These are phyloP conservation scores for Trametes cinnabarina DNA, from an alignment of 768 basidiomycete species.

Conservation along the genomic window DNA sequence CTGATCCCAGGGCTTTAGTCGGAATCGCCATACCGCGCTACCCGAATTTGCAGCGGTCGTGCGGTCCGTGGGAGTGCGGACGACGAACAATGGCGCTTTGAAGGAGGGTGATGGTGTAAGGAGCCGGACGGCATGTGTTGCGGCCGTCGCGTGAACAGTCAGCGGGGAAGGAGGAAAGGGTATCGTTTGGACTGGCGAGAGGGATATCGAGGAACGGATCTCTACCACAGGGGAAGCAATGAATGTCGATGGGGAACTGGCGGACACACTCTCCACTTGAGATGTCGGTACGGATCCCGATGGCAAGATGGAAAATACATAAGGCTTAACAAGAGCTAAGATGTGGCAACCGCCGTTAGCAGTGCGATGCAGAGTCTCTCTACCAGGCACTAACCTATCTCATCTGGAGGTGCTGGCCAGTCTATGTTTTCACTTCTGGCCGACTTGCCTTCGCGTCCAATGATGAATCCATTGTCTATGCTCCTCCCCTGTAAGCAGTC, in stretches of 20 bases:
- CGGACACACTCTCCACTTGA: conserved; percentile 23
- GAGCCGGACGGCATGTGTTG: conserved; percentile 52
- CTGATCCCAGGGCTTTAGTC: conserved; percentile 70
- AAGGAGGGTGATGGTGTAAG: conserved; percentile 53
- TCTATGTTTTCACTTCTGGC: conserved; percentile 51
- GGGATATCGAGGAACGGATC: conserved; percentile 68
- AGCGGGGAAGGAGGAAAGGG: conserved; percentile 55
- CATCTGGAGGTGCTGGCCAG: conserved; percentile 83
- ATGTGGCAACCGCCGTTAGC: background rate
- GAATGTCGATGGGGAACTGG: conserved; percentile 36
- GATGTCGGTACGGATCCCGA: conserved; percentile 52
- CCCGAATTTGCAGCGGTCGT: conserved; percentile 64
- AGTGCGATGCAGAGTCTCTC: background rate
- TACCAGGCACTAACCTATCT: conserved; percentile 51
- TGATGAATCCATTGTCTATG: conserved; percentile 67
- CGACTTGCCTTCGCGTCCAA: conserved; percentile 58
- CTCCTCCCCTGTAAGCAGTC: no score
- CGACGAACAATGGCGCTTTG: conserved; percentile 57
- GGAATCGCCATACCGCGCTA: conserved; percentile 73
- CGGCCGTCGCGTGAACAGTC: conserved; percentile 20
- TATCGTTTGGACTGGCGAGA: conserved; percentile 57
- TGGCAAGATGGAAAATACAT: conserved; percentile 73
- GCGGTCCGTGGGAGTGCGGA: conserved; percentile 76
- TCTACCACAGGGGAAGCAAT: conserved; percentile 62
- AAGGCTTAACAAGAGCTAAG: conserved; percentile 71